Percentiles rank a stretch among this genome's conserved stretches.
These are phyloP conservation scores for Paraconiothyrium sp. DNA, from an alignment of 2,329 filamentous ascomycete species.

Conservation along the genomic window DNA sequence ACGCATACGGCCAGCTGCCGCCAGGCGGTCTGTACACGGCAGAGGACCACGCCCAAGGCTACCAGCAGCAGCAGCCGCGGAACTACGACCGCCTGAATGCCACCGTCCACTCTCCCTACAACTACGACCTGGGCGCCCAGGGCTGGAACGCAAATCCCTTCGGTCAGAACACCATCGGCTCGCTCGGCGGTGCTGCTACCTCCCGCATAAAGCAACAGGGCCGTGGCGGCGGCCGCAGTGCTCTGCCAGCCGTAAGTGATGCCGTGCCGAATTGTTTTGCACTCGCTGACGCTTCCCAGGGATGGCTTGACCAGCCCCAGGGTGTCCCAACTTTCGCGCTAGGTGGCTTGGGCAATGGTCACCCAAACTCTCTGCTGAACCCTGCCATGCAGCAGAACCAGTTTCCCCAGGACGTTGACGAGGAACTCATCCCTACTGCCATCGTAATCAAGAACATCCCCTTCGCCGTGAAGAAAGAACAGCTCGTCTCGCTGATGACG, in stretches of 20 bases:
- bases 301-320: conserved; percentile 69
- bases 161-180: conserved; percentile 72
- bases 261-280: background rate
- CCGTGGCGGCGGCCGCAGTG: conserved; percentile 63
- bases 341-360: conserved; percentile 49
- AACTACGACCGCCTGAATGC: conserved; percentile 68
- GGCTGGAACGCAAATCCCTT: conserved; percentile 84
- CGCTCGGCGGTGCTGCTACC: conserved; percentile 58
- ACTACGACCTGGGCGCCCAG: conserved; percentile 73
- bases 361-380: conserved; percentile 46
- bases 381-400: conserved; percentile 52
- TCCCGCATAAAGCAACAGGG: conserved; percentile 65
- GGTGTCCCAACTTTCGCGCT: conserved; percentile 53
- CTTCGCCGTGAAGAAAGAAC: conserved; percentile 97
- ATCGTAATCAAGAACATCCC: conserved; percentile 99
- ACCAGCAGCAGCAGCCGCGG: conserved; percentile 62
- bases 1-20: conserved; percentile 74
- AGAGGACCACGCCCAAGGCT: conserved; percentile 68
- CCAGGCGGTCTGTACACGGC: conserved; percentile 71
- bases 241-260: conserved; percentile 76
- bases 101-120: conserved; percentile 68
- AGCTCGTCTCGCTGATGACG: conserved; percentile 91
- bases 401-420: conserved; percentile 66
- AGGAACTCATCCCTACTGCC: conserved; percentile 95
- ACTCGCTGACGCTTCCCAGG: conserved; percentile 52